Evolutionary conservation across 345 rosid species (phyloP), one percentile per base, ranked within the genome.

Genomic region (Ceriops zippeliana): DNA sequence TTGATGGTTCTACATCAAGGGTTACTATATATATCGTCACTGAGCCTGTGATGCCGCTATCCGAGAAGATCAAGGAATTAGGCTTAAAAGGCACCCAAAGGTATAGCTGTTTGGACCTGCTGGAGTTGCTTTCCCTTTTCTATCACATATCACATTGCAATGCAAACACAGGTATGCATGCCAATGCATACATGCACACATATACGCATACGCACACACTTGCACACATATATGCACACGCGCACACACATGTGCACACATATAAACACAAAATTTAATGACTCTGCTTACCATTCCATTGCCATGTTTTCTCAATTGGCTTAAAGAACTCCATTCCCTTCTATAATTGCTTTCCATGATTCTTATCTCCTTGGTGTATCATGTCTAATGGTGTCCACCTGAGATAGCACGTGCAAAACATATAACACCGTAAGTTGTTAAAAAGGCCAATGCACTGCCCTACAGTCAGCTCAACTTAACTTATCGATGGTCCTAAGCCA

Each of bases 51-150:
- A 90, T 91, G 89, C 99, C 99, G 1, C 75, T 95, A 16, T 83
- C 97, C n/a, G 97, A 95, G 75, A 95, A 91, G 85, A 88, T 95
- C 66, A 91, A 86, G 85, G 99, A 95, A 80, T 86, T 95, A 26
- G 92, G 96, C 76, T 79, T 95, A 71, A 84, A 86, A 76, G 90
- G 97, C 73, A 87, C 86, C 8, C 99, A 89, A 75, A 90, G 99
- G 99, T 95, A 80, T 62, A 70, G 49, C 53, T 38, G 42, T 67
- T 70, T 52, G 31, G 47, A 28, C 46, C 42, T 16, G 26, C 24
- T 63, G 52, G 35, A 35, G 37, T 61, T n/a, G 5, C 30, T 22
- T 32, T 46, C 7, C 9, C 10, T 21, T 31, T 17, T 31, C 13
- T 56, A 24, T 56, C 31, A 56, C 10, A 6, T 11, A 27, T 13